These are phyloP conservation scores for Paecilomyces variotii DNA, from an alignment of 2,329 filamentous ascomycete species.

Conservation along the genomic window DNA sequence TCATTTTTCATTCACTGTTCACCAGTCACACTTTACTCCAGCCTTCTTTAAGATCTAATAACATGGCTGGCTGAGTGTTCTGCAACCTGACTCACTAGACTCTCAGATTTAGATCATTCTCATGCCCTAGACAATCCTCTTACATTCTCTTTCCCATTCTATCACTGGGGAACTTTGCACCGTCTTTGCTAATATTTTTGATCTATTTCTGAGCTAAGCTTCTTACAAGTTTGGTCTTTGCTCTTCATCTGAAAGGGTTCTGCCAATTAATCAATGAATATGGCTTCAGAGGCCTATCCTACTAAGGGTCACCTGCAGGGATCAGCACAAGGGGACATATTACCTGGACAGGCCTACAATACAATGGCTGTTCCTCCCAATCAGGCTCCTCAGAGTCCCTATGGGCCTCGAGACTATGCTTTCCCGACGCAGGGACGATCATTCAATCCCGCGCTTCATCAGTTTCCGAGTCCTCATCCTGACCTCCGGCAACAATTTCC, in stretches of 20 bases:
- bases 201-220: neutral
- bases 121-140: neutral
- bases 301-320: neutral
- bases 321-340: neutral
- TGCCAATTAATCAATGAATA: neutral
- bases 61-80: neutral
- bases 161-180: neutral
- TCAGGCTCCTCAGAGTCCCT: neutral
- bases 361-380: neutral
- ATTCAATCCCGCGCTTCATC: neutral
- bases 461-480: neutral
- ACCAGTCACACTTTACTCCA: neutral
- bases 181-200: neutral
- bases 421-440: neutral
- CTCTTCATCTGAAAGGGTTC: neutral
- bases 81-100: neutral
- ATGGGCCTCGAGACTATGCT: neutral
- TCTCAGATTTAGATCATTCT: neutral
- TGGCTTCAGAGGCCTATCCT: neutral
- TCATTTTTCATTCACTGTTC: neutral
- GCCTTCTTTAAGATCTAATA: neutral
- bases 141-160: neutral
- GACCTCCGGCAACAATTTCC: neutral
- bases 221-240: neutral
- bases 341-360: neutral